These are phyloP conservation scores for Tephrocybe sp. DNA, from an alignment of 768 basidiomycete species.

Conservation along the genomic window DNA sequence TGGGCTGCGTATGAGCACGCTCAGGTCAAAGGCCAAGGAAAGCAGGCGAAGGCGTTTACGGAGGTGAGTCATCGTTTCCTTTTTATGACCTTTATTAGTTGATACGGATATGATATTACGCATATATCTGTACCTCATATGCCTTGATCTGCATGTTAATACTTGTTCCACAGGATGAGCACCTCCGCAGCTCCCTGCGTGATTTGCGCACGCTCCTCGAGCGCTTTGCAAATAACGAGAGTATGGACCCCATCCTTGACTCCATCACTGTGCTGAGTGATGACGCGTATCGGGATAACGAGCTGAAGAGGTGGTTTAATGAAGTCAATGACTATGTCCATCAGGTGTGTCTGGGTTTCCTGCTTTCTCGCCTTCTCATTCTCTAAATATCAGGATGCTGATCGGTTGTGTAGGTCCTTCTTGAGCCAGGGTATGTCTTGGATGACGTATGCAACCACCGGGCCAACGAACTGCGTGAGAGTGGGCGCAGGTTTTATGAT, in stretches of 20 bases:
- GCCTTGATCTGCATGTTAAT: background rate
- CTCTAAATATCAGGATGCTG: background rate
- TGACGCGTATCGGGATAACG: conserved; percentile 72
- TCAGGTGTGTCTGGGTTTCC: conserved; percentile 37
- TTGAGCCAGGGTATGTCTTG: conserved; percentile 86
- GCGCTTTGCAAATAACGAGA: conserved; percentile 79
- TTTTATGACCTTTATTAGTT: background rate
- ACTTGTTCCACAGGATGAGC: conserved; percentile 40
- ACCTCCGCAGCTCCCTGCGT: conserved; percentile 50
- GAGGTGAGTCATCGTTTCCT: conserved; percentile 22
- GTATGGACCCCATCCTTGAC: conserved; percentile 65
- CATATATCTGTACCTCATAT: background rate
- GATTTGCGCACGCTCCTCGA: conserved; percentile 84
- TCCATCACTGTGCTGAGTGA: conserved; percentile 69
- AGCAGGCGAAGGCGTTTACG: conserved; percentile 18
- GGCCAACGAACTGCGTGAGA: conserved; percentile 60
- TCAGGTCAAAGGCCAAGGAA: conserved; percentile 18
- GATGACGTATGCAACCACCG: conserved; percentile 70
- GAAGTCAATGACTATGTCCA: conserved; percentile 61
- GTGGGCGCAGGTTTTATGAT: conserved; percentile 77
- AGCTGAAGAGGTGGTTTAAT: conserved; percentile 72
- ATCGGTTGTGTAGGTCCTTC: conserved; percentile 43
- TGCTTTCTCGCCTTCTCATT: background rate
- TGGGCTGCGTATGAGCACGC: conserved; percentile 53
- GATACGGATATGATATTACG: background rate